Percentiles rank a stretch among this genome's conserved stretches.
Evolutionary conservation across 2,329 filamentous ascomycete genomes (phyloP).

Genomic region (Alternaria longipes): DNA sequence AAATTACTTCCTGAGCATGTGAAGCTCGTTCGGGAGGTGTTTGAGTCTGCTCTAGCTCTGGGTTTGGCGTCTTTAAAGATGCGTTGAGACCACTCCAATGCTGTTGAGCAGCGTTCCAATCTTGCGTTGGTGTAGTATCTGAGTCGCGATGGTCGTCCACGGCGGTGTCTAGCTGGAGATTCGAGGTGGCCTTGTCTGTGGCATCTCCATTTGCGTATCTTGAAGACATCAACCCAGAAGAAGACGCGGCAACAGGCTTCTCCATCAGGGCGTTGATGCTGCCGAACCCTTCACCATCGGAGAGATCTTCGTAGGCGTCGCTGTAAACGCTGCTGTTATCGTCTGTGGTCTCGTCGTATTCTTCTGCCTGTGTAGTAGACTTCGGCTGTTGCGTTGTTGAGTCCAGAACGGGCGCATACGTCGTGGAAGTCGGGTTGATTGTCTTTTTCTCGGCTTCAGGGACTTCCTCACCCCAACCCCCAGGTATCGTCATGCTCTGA

Average conservation of each 20-base stretch:
- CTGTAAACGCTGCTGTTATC: constrained; percentile 70
- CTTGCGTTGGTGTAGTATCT: constrained; percentile 46
- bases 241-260: constrained; percentile 58
- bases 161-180: constrained; percentile 19
- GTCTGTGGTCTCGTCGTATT: constrained; percentile 43
- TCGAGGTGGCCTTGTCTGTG: constrained; percentile 24
- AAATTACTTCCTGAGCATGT: constrained; percentile 11
- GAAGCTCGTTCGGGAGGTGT: constrained; percentile 6
- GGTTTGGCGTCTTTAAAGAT: constrained; percentile 62
- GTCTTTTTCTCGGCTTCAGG: constrained; percentile 12
- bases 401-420: constrained; percentile 4
- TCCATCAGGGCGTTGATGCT: constrained; percentile 78
- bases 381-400: constrained; percentile 14
- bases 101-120: constrained; percentile 74
- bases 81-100: constrained; percentile 74
- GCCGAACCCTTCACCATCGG: constrained; percentile 72
- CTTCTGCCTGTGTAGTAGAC: constrained; percentile 7
- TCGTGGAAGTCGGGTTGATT: not conserved
- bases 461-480: constrained; percentile 46
- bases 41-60: constrained; percentile 6
- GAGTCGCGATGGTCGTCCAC: constrained; percentile 17
- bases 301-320: constrained; percentile 78
- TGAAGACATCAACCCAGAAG: constrained; percentile 35
- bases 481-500: constrained; percentile 40
- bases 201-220: constrained; percentile 33